Base-by-base conservation (phyloP, 768 basidiomycete species). In the Lentinula detonsa region DNA sequence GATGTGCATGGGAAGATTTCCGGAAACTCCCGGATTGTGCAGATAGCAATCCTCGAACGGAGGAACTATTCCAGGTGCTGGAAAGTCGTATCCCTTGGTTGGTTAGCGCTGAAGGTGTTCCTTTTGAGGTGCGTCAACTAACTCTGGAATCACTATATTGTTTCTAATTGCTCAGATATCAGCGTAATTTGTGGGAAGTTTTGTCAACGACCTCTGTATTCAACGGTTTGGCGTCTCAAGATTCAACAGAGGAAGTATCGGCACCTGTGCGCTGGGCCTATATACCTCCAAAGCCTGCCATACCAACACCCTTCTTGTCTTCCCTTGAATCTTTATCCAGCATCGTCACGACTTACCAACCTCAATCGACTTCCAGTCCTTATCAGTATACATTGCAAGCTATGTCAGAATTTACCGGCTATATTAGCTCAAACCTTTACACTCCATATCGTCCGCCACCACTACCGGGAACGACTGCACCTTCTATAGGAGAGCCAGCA, bases 351-450 rank as follows among this genome's bases (percentile, higher is more conserved):
- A 72, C 69, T 63, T 65, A 63, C 61, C 66, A 68, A 18, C 64
- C 69, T n/a, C n/a, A 33, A 21, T 51, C 71, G 9, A 69, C 67
- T 50, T 66, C 71, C 28, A 78, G 72, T 48, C 74, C 78, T 6
- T 76, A 78, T 66, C 87, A 89, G 65, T 80, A 85, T 65, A 85
- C 85, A 9, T 73, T 91, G 6, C 82, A 91, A 68, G 70, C 82
- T 0, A 77, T 91, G 42, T 80, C 86, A 1, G 86, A 90, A 65
- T 81, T 93, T 62, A 92, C 90, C 0, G 90, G 91, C 5, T 91
- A 90, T 70, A 81, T 93, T 67, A 86, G 87, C 61, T 80, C 87
- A 8, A 87, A 91, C 65, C 82, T 88, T 2, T 92, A 91, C 67
- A 68, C 78, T 34, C 77, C 82, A 11, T 82, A 76, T 65, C 75